Evolutionary conservation across 257 asterid species (phyloP), one percentile per base, ranked within the genome.

Genomic region (Leonotis leonurus): DNA sequence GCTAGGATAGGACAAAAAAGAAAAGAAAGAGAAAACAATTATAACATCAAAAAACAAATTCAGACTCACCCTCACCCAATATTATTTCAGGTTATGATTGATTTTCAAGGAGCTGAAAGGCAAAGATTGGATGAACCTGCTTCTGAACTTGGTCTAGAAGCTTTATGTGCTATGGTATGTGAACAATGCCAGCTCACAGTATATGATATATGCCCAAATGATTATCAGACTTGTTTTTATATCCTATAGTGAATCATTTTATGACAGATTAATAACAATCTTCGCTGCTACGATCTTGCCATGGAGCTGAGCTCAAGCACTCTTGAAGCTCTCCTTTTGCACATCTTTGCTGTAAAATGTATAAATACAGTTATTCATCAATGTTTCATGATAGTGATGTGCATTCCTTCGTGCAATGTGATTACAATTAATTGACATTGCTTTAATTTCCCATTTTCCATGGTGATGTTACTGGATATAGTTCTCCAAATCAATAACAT

Each of bases 41-140:
- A 3, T 17, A 50, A 13, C 20, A 6, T 44, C 48, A 25, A 54
- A 53, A 14, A 26, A 51, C 41, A 4, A 20, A 10, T 32, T n/a
- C 56, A 65, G 25, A 51, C 27, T 11, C 17, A 5, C 44, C 5
- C 8, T 11, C 22, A 21, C 6, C 10, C 24, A 43, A 32, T 10
- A 32, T 10, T 1, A 29, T 58, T 40, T 49, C 80, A 92, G 99
- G 96, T 92, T 60, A 85, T 92, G 99, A 89, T 78, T 79, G 99
- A 89, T 85, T 92, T 92, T 77, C 99, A 92, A 85, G 93, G 84
- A 43, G 97, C 97, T 69, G 83, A 92, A 80, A 89, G 90, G 78
- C 79, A 86, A 72, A 87, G 89, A 81, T 70, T 92, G 70, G 97
- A 80, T 74, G 97, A 89, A 81, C 97, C 96, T 78, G 99, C 97